Base-by-base conservation (phyloP, 2,329 filamentous ascomycete species). In the Esteya vermicola region DNA sequence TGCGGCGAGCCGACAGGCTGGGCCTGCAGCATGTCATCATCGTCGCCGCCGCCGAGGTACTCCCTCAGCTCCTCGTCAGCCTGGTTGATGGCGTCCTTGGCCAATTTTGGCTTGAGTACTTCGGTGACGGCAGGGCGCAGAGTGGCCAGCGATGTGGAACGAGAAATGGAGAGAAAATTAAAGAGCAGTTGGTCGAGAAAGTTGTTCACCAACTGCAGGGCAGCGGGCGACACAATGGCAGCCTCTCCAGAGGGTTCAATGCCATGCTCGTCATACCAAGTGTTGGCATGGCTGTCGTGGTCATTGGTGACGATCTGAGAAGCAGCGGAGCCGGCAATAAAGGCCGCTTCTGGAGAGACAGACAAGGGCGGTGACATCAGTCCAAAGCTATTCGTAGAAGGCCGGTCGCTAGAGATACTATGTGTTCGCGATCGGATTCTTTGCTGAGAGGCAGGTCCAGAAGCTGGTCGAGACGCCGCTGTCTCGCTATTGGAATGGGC, bases 131-230 rank as follows among this genome's bases (percentile, higher is more conserved):
- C 88, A 4, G 85, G 82, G 44, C 86, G 77, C 43, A 96, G 70
- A 3, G 78, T 70, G 8, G 72, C 62, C 9, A 96, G 67, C 3
- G 78, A 75, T 0, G 86, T 93, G 3, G 86, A 86, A 51, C 80
- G 78, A 16, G 89, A 79, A 12, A 75, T 66, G 21, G 78, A 75
- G n/a, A 98, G 73, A 46, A 96, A 82, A 53, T 85, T 89, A 65
- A 88, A 94, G 6, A 98, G 71, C 5, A 96, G 68, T 54, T 95
- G 85, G 57, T 98, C 91, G 46, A 98, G 73, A 54, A 98, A 98
- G 51, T 73, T 78, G 61, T 98, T 98, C 54, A 95, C 73, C 9
- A 93, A 71, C 32, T 70, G 68, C 28, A 96, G 65, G 1, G 91
- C 84, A 22, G 72, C 70, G 3, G 71, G 66, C 1, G 85, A 80